Conservation (phyloP, 768 basidiomycete genomes). For the Tylopilus rubrobrunneus region DNA sequence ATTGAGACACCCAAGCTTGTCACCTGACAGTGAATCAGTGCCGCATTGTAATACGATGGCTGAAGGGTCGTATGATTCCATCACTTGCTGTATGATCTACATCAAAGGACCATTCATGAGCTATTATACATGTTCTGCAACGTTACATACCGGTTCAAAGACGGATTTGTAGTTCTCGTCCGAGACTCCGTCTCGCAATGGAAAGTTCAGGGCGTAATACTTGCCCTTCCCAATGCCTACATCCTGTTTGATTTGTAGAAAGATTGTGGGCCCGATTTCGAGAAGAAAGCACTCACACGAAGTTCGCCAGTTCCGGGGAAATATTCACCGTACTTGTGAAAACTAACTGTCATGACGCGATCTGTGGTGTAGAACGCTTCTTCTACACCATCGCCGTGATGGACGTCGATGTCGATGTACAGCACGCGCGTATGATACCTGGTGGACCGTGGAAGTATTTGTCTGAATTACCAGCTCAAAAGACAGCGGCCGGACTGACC, state of each 20-base stretch:
- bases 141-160: slow-evolving; percentile 80
- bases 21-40: slow-evolving; percentile 93
- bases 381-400: slow-evolving; percentile 98
- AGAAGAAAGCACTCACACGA: slow-evolving; percentile 48
- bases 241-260: slow-evolving; percentile 50
- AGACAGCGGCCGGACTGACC: slow-evolving; percentile 41
- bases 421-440: slow-evolving; percentile 93
- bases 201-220: slow-evolving; percentile 92
- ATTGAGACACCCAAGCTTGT: slow-evolving; percentile 94
- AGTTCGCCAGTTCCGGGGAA: slow-evolving; percentile 99
- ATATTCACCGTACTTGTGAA: slow-evolving; percentile 99
- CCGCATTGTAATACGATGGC: slow-evolving; percentile 98
- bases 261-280: not conserved
- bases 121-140: not conserved
- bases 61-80: slow-evolving; percentile 91
- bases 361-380: slow-evolving; percentile 99
- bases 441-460: not conserved
- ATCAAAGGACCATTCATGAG: not conserved
- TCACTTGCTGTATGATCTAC: slow-evolving; percentile 88
- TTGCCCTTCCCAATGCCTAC: slow-evolving; percentile 93
- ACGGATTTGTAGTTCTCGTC: slow-evolving; percentile 94
- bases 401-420: slow-evolving; percentile 98
- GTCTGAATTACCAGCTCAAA: not conserved
- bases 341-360: slow-evolving; percentile 96
- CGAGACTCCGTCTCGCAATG: slow-evolving; percentile 89